These are phyloP conservation scores for Dactylellina cionopaga DNA, from an alignment of 2,329 filamentous ascomycete genomes.

Conservation along the genomic window DNA sequence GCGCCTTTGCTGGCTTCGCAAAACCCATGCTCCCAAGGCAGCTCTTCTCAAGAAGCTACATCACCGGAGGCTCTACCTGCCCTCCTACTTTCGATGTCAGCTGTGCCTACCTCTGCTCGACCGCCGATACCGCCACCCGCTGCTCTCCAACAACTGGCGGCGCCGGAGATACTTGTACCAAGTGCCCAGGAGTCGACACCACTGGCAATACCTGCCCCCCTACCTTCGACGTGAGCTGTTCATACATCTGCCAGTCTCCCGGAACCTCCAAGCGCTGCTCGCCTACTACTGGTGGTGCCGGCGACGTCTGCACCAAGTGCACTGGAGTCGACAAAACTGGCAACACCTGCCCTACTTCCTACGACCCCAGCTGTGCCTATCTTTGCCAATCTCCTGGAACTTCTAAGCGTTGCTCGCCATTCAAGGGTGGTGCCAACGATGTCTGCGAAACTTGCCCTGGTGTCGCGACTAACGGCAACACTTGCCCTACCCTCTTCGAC, in stretches of 20 bases:
- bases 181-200: background rate
- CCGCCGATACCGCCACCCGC: background rate
- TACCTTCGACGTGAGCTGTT: slow-evolving; percentile 17
- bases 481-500: slow-evolving; percentile 1
- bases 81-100: slow-evolving; percentile 1
- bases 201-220: background rate
- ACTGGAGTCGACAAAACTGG: slow-evolving; percentile 3
- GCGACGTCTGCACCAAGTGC: slow-evolving; percentile 5
- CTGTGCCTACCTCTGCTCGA: slow-evolving; percentile 3
- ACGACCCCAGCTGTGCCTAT: background rate
- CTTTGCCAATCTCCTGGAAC: slow-evolving; percentile 11
- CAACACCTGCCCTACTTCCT: background rate
- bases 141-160: background rate
- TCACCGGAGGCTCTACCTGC: background rate
- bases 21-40: no score
- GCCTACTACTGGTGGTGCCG: background rate
- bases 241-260: slow-evolving; percentile 1
- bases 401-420: background rate
- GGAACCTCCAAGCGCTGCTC: slow-evolving; percentile 6
- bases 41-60: no score
- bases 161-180: background rate
- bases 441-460: slow-evolving; percentile 6
- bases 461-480: background rate
- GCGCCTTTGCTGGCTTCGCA: background rate
- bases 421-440: background rate